Base-by-base conservation (phyloP, 2,329 filamentous ascomycete species). In the Pestalotiopsis sp. region DNA sequence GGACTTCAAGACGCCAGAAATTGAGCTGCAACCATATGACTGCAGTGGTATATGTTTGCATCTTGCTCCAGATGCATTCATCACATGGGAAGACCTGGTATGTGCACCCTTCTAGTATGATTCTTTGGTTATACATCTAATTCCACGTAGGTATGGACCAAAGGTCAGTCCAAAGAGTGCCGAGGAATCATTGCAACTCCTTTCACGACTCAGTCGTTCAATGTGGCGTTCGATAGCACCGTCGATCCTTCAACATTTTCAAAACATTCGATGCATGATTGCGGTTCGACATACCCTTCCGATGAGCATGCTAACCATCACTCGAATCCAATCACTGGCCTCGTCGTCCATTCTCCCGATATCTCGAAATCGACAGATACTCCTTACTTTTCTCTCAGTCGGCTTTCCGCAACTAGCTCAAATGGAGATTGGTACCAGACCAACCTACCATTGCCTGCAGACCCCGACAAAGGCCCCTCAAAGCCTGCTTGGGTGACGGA, bases 111-210 rank as follows among this genome's bases (percentile, higher is more conserved):
- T 36, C 17, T 14, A 2, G 38, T 20, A 31, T 56, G 4, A 13
- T 13, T 20, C 27, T 13, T 4, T 4, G 27, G 20, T 23, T 14
- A 20, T n/a, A 9, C 27, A 67, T 69, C 78, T 25, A 76, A 66
- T 6, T 27, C 12, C 27, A 9, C 2, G 12, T 64, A 87, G 84
- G 73, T 87, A 17, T 86, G 83, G 81, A 75, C 78, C 0, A 77
- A 82, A 4, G 78, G 76, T 3, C 74, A 75, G 4, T 75, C 73
- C 0, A 80, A 78, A n/a, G 73, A 82, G 56, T 86, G 83, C 59
- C 83, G 86, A n/a, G 87, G 86, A 2, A 79, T 89, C 2, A 83
- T 90, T 4, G 83, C 84, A 1, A 88, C 86, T 0, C 87, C 87
- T 0, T 82, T 84, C 45, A 76, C 82, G 17, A 79, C 83, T 2